Base-by-base conservation (phyloP, 352 stramenopile genomes). In the Pythium diclinum region DNA sequence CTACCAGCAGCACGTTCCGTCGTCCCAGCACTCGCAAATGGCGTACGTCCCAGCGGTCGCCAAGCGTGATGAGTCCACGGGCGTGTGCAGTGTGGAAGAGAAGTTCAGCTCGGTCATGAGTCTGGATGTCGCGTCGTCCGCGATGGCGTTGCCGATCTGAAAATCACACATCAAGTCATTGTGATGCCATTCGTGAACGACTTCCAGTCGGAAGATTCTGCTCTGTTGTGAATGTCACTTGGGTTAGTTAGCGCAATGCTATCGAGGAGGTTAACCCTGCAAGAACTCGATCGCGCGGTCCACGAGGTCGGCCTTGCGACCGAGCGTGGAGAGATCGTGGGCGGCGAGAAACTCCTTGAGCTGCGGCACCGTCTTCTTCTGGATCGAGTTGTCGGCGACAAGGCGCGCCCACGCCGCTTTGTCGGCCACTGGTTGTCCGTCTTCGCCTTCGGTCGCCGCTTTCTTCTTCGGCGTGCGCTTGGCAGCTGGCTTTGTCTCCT, bases 331-430 rank as follows among this genome's bases (percentile, higher is more conserved):
- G 8, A 87, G 56, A 5, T 67, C 71, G 28, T 93, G 76, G 2
- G 74, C 76, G 0, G 78, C 67, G 2, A 92, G 65, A 33, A 94
- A 92, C 1, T 66, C 74, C 49, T 92, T 92, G 57, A 94, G 66
- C 61, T 92, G 74, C 46, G 70, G 59, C 0, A 94, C 70, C 0
- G 78, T 90, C 59, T 92, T 92, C 74, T 90, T 92, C 42, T 88
- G 74, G 23, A 92, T 80, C 2, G 68, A 59, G 47, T 82, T 72
- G 14, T 74, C 78, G 4, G 72, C 61, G 5, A 85, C 64, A 19
- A 92, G 74, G 3, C 63, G 63, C 0, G 61, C 54, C 83, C 84
- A 94, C 30, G 81, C 69, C 16, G 68, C 64, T 55, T 78, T 83
- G 64, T 83, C 73, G 16, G 82, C 74, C 21, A 71, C 65, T 9